These are phyloP conservation scores for Misopates orontium DNA, from an alignment of 257 asterid genomes.

Conservation along the genomic window DNA sequence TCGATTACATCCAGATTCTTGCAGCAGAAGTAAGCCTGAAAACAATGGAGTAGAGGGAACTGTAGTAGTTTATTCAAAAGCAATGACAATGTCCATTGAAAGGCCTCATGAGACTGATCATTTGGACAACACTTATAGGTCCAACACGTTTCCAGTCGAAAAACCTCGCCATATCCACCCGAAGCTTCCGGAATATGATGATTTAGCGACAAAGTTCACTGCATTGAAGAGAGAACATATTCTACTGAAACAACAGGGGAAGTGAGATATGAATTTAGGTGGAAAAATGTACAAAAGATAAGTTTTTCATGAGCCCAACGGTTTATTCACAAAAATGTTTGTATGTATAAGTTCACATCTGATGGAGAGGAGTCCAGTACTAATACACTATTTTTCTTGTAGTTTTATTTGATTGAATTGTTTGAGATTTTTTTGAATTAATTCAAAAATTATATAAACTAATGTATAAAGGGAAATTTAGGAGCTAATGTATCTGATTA, in stretches of 20 bases:
- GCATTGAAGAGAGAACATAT: constrained; percentile 60
- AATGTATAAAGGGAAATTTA: too few relatives aligned
- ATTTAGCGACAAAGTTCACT: constrained; percentile 61
- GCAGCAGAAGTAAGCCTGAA: neutral
- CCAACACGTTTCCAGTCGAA: constrained; percentile 49
- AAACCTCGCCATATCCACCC: constrained; percentile 66
- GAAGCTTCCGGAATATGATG: constrained; percentile 88
- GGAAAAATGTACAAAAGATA: too few relatives aligned
- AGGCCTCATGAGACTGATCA: constrained; percentile 24
- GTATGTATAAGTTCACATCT: too few relatives aligned
- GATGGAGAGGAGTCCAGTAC: too few relatives aligned
- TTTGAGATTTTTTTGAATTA: too few relatives aligned
- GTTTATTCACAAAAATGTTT: too few relatives aligned
- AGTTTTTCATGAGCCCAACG: neutral
- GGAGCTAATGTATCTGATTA: too few relatives aligned
- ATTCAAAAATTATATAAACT: too few relatives aligned
- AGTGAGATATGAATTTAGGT: too few relatives aligned
- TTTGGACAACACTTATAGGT: constrained; percentile 40
- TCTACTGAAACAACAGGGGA: constrained; percentile 23
- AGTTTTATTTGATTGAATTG: too few relatives aligned
- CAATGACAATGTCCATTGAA: constrained; percentile 50
- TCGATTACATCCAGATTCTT: neutral
- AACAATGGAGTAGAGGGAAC: neutral
- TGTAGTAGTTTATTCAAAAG: constrained; percentile 27
- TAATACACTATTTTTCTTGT: too few relatives aligned